phyloP scores from a whole-genome alignment of 1,139 yeast genomes.

The Ashbya aceris region DNA sequence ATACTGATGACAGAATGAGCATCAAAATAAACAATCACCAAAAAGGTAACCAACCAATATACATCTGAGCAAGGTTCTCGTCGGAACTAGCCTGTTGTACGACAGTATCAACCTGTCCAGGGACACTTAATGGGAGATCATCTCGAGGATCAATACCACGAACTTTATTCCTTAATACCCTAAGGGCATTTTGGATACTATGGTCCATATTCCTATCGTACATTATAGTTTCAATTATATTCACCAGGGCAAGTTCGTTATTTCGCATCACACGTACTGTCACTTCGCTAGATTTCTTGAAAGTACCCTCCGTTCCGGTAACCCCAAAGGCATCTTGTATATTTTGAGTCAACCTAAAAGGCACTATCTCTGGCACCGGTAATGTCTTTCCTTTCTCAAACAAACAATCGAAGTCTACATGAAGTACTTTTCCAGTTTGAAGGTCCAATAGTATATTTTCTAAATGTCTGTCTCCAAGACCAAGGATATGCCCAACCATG shows the following conservation, averaged over 20 bases:
- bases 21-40: constrained; percentile 30
- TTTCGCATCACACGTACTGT: constrained; percentile 63
- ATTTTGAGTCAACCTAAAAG: constrained; percentile 83
- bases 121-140: constrained; percentile 78
- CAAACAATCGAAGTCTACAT: constrained; percentile 93
- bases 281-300: constrained; percentile 78
- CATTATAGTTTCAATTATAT: constrained; percentile 81
- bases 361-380: constrained; percentile 78
- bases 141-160: constrained; percentile 79
- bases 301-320: constrained; percentile 83
- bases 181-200: constrained; percentile 44
- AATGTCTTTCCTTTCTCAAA: constrained; percentile 62
- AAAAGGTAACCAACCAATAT: constrained; percentile 90
- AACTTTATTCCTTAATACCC: constrained; percentile 67
- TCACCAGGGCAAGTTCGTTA: constrained; percentile 84
- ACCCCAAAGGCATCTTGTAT: constrained; percentile 89
- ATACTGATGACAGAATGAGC: no score
- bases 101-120: constrained; percentile 86
- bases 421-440: constrained; percentile 70
- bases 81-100: constrained; percentile 74
- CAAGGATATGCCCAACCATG: constrained; percentile 84
- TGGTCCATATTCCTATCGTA: constrained; percentile 46
- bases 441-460: constrained; percentile 77
- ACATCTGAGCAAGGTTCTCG: constrained; percentile 74
- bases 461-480: constrained; percentile 93